These are phyloP conservation scores for Lasiosphaeria ovina DNA, from an alignment of 495 filamentous ascomycete genomes.

Conservation along the genomic window DNA sequence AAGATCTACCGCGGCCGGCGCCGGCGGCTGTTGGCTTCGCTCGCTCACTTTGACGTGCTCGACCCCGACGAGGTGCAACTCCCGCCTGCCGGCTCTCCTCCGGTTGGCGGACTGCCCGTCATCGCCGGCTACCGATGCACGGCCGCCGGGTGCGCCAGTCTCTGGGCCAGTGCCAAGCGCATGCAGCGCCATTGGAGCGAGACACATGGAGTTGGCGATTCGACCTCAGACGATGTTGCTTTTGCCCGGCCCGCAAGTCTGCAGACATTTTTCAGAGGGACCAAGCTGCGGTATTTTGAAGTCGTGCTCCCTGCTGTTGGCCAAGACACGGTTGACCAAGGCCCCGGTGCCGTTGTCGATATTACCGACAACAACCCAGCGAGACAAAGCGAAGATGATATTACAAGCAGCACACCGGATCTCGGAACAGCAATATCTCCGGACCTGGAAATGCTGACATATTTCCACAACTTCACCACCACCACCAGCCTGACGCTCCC, in stretches of 20 bases:
- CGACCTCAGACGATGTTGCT: background rate
- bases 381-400: no score
- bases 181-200: slow-evolving; percentile 37
- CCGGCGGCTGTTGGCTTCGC: slow-evolving; percentile 26
- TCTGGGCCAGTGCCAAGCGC: slow-evolving; percentile 34
- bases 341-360: no score
- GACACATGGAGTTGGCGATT: slow-evolving; percentile 25
- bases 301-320: slow-evolving; percentile 9
- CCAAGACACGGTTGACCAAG: no score
- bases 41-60: slow-evolving; percentile 27
- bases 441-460: slow-evolving; percentile 32
- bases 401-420: no score
- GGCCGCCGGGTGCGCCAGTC: slow-evolving; percentile 25
- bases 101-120: slow-evolving; percentile 29
- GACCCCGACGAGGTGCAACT: slow-evolving; percentile 31
- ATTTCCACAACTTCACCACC: slow-evolving; percentile 35
- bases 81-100: slow-evolving; percentile 22
- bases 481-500: background rate
- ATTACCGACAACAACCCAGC: no score
- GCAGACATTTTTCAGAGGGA: slow-evolving; percentile 40
- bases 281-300: slow-evolving; percentile 40
- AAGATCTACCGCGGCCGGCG: slow-evolving; percentile 36
- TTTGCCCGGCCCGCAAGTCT: slow-evolving; percentile 25
- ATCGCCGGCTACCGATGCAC: slow-evolving; percentile 31
- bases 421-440: no score